Evolutionary conservation across 1,284 basidiomycete species (phyloP).

Genomic region (Tetrapyrgos nigripes): DNA sequence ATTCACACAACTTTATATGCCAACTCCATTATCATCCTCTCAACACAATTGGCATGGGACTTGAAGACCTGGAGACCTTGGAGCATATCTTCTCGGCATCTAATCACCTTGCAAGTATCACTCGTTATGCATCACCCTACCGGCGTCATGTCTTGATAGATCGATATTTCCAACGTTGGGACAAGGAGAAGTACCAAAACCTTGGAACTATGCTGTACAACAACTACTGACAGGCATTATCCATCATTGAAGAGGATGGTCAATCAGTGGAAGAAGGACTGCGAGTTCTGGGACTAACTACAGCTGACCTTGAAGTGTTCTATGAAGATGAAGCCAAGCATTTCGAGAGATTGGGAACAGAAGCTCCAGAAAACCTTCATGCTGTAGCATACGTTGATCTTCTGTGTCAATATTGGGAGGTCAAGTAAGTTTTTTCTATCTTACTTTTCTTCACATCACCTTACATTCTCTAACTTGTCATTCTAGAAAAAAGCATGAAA

Average conservation of each 20-base stretch:
- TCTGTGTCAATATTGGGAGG: slow-evolving; percentile 17
- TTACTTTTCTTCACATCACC: neutral
- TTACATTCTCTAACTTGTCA: neutral
- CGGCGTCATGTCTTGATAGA: slow-evolving; percentile 32
- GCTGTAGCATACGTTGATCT: slow-evolving; percentile 27
- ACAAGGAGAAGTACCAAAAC: slow-evolving; percentile 25
- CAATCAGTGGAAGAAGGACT: neutral
- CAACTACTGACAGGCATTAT: neutral
- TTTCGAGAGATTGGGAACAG: slow-evolving; percentile 25
- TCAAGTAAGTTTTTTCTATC: slow-evolving; percentile 19
- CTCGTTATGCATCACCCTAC: slow-evolving; percentile 29
- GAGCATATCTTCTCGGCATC: no score
- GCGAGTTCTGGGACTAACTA: neutral
- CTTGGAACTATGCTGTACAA: slow-evolving; percentile 8
- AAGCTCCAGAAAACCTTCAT: slow-evolving; percentile 25
- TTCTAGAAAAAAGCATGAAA: neutral
- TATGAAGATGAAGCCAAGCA: slow-evolving; percentile 25
- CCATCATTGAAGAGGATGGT: neutral
- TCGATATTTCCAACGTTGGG: slow-evolving; percentile 25
- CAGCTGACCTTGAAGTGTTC: slow-evolving; percentile 19
- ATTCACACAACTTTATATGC: slow-evolving; percentile 39
- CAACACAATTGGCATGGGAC: no score
- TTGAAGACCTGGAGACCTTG: no score
- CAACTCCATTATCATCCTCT: slow-evolving; percentile 37
- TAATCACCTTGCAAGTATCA: slow-evolving; percentile 33